Evolutionary conservation across 2,329 filamentous ascomycete genomes (phyloP).

Genomic region (Aspergillus sergii): DNA sequence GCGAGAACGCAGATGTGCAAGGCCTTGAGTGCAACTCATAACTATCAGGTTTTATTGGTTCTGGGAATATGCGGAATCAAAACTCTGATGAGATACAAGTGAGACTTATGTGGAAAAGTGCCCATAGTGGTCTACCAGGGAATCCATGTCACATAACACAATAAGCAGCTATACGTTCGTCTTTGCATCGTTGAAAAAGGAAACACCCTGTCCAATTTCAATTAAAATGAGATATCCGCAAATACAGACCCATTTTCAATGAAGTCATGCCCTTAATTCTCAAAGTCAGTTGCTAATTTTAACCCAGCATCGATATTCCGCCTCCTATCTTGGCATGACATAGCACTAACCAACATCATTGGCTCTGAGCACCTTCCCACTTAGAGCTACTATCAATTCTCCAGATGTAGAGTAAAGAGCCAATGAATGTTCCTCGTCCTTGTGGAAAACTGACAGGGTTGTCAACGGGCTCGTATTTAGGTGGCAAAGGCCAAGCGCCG

Average conservation of each 20-base stretch:
- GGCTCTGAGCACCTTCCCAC: background rate
- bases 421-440: background rate
- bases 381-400: background rate
- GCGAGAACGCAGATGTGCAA: conserved; percentile 6
- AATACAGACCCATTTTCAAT: background rate
- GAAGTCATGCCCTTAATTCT: background rate
- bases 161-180: background rate
- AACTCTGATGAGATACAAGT: too few species aligned
- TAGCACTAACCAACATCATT: background rate
- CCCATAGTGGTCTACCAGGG: too few species aligned
- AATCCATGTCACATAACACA: background rate
- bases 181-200: too few species aligned
- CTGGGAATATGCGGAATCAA: too few species aligned
- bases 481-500: background rate
- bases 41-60: too few species aligned
- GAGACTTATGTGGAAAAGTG: too few species aligned
- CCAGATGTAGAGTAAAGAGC: background rate
- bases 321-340: background rate
- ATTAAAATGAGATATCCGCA: accelerated
- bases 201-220: too few species aligned
- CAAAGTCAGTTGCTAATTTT: background rate
- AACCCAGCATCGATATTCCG: background rate
- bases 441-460: background rate
- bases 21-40: background rate
- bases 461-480: background rate